These are phyloP conservation scores for Telfairia occidentalis DNA, from an alignment of 331 rosid species.

Conservation along the genomic window DNA sequence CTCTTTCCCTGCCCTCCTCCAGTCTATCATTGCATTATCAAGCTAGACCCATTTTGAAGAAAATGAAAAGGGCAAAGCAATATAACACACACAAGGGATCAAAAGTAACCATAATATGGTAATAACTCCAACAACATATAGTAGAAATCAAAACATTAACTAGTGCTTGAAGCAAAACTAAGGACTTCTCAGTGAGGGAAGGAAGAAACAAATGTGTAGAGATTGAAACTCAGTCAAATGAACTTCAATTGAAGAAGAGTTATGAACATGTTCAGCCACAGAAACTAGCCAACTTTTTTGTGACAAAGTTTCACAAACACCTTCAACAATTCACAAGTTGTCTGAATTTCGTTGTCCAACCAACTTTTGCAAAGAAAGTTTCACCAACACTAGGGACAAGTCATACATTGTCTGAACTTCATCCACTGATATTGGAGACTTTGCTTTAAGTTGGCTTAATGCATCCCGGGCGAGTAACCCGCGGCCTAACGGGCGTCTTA, in stretches of 20 bases:
- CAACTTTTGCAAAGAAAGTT: neutral
- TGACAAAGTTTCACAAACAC: slow-evolving; percentile 15
- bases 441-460: slow-evolving; percentile 19
- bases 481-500: slow-evolving; percentile 92
- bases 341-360: slow-evolving; percentile 8
- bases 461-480: slow-evolving; percentile 46
- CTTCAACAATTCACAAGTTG: slow-evolving; percentile 10
- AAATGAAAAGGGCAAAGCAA: neutral
- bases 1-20: no score
- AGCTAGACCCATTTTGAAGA: neutral
- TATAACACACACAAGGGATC: neutral
- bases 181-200: neutral
- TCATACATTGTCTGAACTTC: slow-evolving; percentile 1
- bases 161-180: neutral
- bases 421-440: neutral
- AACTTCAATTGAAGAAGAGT: slow-evolving; percentile 47
- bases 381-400: slow-evolving; percentile 3
- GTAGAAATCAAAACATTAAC: neutral
- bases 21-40: neutral
- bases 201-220: slow-evolving; percentile 9
- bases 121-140: neutral
- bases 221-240: slow-evolving; percentile 7
- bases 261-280: slow-evolving; percentile 24
- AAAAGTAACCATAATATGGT: neutral
- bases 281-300: slow-evolving; percentile 30